Evolutionary conservation across 2,329 filamentous ascomycete genomes (phyloP), one percentile per base, ranked within the genome.

Genomic region (Botrytis porri): DNA sequence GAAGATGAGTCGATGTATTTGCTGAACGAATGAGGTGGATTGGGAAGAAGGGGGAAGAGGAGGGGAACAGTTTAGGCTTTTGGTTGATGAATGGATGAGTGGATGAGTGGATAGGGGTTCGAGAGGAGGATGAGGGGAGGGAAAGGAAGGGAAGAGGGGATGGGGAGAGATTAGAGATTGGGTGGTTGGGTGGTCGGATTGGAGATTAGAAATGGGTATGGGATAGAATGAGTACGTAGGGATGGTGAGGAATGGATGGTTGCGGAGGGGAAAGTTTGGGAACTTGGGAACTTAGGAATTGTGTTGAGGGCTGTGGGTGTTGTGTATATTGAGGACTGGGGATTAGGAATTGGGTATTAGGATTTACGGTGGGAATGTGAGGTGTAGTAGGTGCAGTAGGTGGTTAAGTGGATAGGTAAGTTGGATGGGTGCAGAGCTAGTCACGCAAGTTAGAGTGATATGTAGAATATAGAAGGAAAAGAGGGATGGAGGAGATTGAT

Each of bases 211-310:
- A n/a, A n/a, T 14, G 54, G 29, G n/a, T 4, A 4, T 14, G 7
- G 54, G 18, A 20, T 14, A 14, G 14, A 7, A 29, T 54, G n/a
- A 57, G n/a, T 57, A 16, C 1, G 0, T 29, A 25, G 45, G 4
- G 45, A 25, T 12, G 2, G 9, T 8, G 9, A 54, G 25, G 25
- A 16, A 54, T n/a, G 0, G 5, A 7, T n/a, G 0, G 3, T 0
- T n/a, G 9, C 5, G 25, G 10, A n/a, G 48, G 4, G 22, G 12
- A 25, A 25, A 48, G 0, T 45, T 43, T 43, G 12, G 41, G 41
- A 43, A n/a, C 9, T 14, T 51, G 48, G 25, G 48, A n/a, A 14
- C 25, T 51, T 25, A 9, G 8, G n/a, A 57, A 4, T 29, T 20
- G 3, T 57, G n/a, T 32, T 1, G n/a, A 25, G 10, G 10, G 4